Percentiles rank a stretch among this genome's conserved stretches.
Conservation (phyloP, 2,329 filamentous ascomycete genomes). For the Botryosphaeria dothidea region DNA sequence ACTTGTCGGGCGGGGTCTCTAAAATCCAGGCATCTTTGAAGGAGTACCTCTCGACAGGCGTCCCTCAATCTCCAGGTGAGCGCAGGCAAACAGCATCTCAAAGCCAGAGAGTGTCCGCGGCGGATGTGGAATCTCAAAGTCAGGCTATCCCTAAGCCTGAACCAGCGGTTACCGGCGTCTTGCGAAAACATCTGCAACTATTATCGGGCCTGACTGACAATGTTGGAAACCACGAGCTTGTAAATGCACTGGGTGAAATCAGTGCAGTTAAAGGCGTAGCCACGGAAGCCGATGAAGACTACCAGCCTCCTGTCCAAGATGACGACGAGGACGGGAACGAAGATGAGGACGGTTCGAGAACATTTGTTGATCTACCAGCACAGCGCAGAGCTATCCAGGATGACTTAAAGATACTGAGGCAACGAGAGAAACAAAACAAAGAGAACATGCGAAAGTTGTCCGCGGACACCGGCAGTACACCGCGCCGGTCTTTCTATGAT, state of each 20-base stretch:
- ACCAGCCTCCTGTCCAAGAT: conserved; percentile 25
- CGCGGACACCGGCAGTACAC: not conserved
- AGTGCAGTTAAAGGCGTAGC: not conserved
- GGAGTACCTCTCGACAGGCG: not conserved
- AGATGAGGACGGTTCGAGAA: conserved; percentile 21
- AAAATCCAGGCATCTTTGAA: conserved; percentile 29
- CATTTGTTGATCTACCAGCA: conserved; percentile 8
- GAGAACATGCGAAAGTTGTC: conserved; percentile 1
- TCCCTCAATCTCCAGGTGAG: conserved; percentile 20
- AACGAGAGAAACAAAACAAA: conserved; percentile 22
- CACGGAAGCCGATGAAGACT: not conserved
- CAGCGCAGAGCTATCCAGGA: conserved; percentile 19
- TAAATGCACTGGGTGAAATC: not conserved
- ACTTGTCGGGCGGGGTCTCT: conserved; percentile 44
- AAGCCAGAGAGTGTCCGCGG: conserved; percentile 13
- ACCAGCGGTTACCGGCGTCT: not conserved
- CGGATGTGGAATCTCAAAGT: not conserved
- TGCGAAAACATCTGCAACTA: conserved; percentile 26
- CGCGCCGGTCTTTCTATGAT: conserved; percentile 38
- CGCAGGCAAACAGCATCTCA: conserved; percentile 30
- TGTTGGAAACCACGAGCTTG: not conserved
- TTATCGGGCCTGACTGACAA: not conserved
- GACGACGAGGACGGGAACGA: conserved; percentile 26
- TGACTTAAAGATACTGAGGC: conserved; percentile 20
- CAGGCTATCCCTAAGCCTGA: not conserved